These are phyloP conservation scores for Grifola frondosa DNA, from an alignment of 1,284 basidiomycete genomes.

Conservation along the genomic window DNA sequence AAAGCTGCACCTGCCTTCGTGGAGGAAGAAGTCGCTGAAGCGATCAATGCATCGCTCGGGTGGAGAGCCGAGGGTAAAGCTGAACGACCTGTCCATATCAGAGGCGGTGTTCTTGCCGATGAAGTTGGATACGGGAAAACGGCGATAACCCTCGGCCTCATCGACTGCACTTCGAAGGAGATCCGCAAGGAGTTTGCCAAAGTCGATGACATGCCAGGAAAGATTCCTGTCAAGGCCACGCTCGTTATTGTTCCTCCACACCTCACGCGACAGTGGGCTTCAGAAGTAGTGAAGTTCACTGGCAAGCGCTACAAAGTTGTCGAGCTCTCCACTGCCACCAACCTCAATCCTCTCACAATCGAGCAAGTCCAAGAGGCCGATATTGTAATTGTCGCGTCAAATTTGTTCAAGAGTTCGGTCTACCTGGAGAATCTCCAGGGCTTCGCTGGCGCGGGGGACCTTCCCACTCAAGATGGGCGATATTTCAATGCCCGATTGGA, in stretches of 20 bases:
- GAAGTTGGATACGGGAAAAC: constrained; percentile 98
- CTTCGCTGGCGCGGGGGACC: constrained; percentile 63
- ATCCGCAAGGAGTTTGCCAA: constrained; percentile 57
- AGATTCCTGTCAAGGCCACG: constrained; percentile 76
- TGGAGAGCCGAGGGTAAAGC: constrained; percentile 95
- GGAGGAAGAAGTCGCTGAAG: constrained; percentile 94
- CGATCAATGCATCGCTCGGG: constrained; percentile 79
- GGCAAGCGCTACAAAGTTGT: constrained; percentile 65
- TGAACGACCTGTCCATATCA: constrained; percentile 70
- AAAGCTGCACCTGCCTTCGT: constrained; percentile 69
- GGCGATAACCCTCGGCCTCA: constrained; percentile 88
- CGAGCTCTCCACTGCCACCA: constrained; percentile 68
- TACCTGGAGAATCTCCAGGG: constrained; percentile 78
- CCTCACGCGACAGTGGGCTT: constrained; percentile 87
- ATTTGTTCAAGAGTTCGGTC: constrained; percentile 74
- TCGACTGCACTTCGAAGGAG: constrained; percentile 64
- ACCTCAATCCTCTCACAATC: constrained; percentile 77
- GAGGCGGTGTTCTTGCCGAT: constrained; percentile 93
- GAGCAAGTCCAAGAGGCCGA: constrained; percentile 80
- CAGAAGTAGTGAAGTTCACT: constrained; percentile 84
- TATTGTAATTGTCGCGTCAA: constrained; percentile 85
- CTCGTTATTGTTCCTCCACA: constrained; percentile 89
- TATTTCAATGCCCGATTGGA: constrained; percentile 84
- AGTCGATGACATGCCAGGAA: constrained; percentile 51
- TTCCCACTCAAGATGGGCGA: constrained; percentile 74